Conservation (phyloP, 257 asterid species). For the Solanum piurae region DNA sequence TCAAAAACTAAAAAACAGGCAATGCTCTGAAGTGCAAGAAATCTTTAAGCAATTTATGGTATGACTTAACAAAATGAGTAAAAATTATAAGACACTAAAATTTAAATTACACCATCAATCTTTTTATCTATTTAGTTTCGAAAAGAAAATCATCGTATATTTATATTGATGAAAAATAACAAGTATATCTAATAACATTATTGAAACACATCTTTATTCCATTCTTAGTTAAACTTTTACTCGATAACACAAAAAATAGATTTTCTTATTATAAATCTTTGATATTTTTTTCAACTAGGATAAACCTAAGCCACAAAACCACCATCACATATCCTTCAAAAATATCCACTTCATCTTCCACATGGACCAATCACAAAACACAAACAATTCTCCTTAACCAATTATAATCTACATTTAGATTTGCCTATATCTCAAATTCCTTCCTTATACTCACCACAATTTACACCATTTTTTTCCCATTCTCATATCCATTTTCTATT, state of each 20-base stretch:
- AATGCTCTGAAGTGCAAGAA: not conserved
- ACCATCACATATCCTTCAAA: conserved; percentile 19
- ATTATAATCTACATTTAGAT: conserved; percentile 46
- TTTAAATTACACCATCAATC: not conserved
- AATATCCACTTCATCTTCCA: conserved; percentile 15
- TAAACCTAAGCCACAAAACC: conserved; percentile 34
- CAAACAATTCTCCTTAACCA: conserved; percentile 29
- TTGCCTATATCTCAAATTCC: conserved; percentile 41
- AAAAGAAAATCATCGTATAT: no score
- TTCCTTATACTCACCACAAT: conserved; percentile 17
- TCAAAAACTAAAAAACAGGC: not conserved
- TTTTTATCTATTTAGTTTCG: not conserved
- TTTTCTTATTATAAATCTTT: not conserved
- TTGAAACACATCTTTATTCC: not conserved
- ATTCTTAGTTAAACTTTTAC: not conserved
- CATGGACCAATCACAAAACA: conserved; percentile 61
- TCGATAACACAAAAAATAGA: not conserved
- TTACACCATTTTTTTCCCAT: not conserved
- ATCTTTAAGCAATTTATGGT: not conserved
- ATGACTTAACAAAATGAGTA: not conserved
- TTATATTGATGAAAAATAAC: no score
- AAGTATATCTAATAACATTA: not conserved
- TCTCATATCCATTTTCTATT: not conserved
- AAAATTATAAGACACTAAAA: not conserved
- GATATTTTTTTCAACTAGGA: not conserved